Evolutionary conservation across 371 early-diverging fungal genomes (phyloP), one percentile per base, ranked within the genome.

Genomic region (Mucor racemosus): DNA sequence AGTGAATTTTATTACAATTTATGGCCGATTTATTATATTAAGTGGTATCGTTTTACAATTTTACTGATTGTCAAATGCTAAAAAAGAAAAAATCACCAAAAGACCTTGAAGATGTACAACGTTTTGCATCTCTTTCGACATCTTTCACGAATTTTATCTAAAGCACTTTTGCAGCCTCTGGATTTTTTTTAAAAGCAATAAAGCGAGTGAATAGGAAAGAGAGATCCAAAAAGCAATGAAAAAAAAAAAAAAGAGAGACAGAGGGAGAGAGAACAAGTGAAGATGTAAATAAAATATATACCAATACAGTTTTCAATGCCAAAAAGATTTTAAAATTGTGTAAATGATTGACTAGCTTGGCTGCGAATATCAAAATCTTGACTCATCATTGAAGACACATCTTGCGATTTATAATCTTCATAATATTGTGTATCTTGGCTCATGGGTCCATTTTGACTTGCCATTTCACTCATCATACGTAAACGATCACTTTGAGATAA

Each of bases 401-500:
- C 88, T 68, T 89, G 88, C 33, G 86, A 84, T 55, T 87, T 87
- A 73, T 88, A 88, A 62, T 85, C 86, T 31, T 87, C 86, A 63
- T 67, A 75, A 63, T 79, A 88, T 4, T 74, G 74, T 41, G 83
- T 80, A 60, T 86, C 86, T 65, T 86, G 84, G 58, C 81, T 84
- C 80, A 86, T 78, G 40, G 53, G 54, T 7, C 69, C 70, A 14
- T 72, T 71, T 41, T 83, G 82, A 36, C 77, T 75, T n/a, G 76
- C 71, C 60, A 80, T 62, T 57, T 80, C 82, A 42, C 74, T 71
- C 84, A 82, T 80, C 86, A 88, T 82, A 7, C 87, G 84, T 21
- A 90, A 65, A 9, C 91, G 80, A 67, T 90, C 91, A 63, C 87
- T 86, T 66, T 90, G 91, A 8, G 89, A 89, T 13, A 90, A 72